Evolutionary conservation across 345 rosid species (phyloP).

Genomic region (Geranium rotundifolium): DNA sequence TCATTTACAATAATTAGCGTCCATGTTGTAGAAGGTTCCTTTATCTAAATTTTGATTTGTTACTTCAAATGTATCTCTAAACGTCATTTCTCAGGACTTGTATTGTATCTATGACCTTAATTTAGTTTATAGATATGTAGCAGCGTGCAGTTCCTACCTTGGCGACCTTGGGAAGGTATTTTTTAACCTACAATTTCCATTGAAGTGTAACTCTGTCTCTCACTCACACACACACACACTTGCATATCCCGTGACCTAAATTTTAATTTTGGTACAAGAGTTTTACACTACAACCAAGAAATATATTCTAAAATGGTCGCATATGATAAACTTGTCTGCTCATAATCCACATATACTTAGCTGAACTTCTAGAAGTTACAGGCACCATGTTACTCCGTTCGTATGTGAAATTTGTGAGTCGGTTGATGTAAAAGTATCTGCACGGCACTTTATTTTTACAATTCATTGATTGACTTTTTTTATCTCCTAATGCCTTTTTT

Average conservation of each 20-base stretch:
- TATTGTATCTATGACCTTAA: constrained; percentile 24
- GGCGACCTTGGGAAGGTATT: constrained; percentile 95
- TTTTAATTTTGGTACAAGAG: neutral
- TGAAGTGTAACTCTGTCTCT: constrained; percentile 1
- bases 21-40: neutral
- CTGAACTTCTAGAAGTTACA: neutral
- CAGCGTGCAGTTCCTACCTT: constrained; percentile 80
- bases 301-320: neutral
- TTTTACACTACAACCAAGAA: neutral
- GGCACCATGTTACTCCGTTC: too few species aligned
- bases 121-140: constrained; percentile 54
- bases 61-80: too few species aligned
- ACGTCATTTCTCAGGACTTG: too few species aligned
- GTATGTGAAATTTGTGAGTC: too few species aligned
- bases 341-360: neutral
- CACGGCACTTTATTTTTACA: too few species aligned
- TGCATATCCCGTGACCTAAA: neutral
- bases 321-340: neutral
- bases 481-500: too few species aligned
- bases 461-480: too few species aligned
- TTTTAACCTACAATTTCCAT: constrained; percentile 3
- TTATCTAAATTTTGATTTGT: neutral
- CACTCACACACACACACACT: neutral
- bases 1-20: neutral
- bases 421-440: too few species aligned